A percentile compares a stretch with the other conserved stretches of the same genome.
These are phyloP conservation scores for Pichia kluyveri DNA, from an alignment of 805 yeast species.

Conservation along the genomic window DNA sequence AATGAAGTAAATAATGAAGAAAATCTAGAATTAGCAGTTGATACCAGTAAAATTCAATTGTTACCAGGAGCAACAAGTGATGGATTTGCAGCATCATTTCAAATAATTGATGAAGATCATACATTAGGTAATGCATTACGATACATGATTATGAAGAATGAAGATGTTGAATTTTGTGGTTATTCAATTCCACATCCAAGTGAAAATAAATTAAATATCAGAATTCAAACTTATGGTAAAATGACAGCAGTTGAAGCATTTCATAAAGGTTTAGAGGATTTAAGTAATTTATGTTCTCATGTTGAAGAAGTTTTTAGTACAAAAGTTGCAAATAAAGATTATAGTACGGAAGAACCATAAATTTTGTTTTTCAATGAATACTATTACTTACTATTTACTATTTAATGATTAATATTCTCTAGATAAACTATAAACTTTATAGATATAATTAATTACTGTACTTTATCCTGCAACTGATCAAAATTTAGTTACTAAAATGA, in stretches of 20 bases:
- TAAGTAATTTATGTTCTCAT: constrained; percentile 72
- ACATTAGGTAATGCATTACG: constrained; percentile 91
- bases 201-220: constrained; percentile 76
- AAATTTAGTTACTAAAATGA: too few relatives aligned
- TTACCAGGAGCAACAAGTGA: constrained; percentile 88
- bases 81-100: constrained; percentile 92
- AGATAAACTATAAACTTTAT: too few relatives aligned
- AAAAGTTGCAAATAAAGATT: constrained; percentile 51
- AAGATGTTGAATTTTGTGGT: constrained; percentile 97
- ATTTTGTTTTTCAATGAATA: too few relatives aligned
- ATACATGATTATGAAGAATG: constrained; percentile 93
- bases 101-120: constrained; percentile 89
- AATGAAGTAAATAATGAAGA: constrained; percentile 7
- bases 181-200: constrained; percentile 98
- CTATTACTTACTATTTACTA: not conserved
- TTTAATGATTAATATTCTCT: not conserved
- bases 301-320: constrained; percentile 62
- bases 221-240: constrained; percentile 88
- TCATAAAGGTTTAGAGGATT: constrained; percentile 82
- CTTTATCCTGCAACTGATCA: too few relatives aligned
- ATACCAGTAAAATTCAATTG: constrained; percentile 49
- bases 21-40: constrained; percentile 34
- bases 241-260: constrained; percentile 88
- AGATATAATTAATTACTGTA: too few relatives aligned
- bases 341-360: constrained; percentile 40